Percentiles rank a stretch among this genome's conserved stretches.
phyloP scores from a whole-genome alignment of 345 rosid genomes.

The Salix koriyanagi region DNA sequence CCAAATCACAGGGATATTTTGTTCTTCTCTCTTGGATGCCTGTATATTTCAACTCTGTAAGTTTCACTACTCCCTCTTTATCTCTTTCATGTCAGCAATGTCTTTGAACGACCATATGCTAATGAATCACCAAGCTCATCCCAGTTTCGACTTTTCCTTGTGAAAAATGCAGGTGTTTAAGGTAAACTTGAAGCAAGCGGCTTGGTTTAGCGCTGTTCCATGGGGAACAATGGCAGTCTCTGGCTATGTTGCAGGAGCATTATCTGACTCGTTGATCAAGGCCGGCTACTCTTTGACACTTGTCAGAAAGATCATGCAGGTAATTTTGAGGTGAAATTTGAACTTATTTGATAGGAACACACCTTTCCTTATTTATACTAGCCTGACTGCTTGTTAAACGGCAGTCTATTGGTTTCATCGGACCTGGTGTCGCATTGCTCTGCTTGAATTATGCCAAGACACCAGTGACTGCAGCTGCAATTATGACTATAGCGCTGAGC shows the following conservation, averaged over 20 bases:
- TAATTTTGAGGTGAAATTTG: constrained; percentile 7
- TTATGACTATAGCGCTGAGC: constrained; percentile 72
- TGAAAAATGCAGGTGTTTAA: constrained; percentile 52
- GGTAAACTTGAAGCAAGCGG: constrained; percentile 91
- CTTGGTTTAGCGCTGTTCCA: constrained; percentile 97
- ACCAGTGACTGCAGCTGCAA: constrained; percentile 54
- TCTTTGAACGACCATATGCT: not conserved
- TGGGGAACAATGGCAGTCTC: constrained; percentile 92
- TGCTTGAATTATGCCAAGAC: constrained; percentile 73
- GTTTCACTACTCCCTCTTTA: not conserved
- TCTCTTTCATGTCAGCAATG: not conserved
- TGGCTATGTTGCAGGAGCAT: constrained; percentile 75
- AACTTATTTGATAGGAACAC: not conserved
- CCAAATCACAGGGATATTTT: constrained; percentile 72
- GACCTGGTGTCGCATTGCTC: constrained; percentile 78
- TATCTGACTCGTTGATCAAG: constrained; percentile 62
- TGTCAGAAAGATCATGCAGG: constrained; percentile 96
- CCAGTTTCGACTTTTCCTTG: too few relatives aligned
- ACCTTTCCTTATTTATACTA: not conserved
- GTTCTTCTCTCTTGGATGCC: constrained; percentile 99
- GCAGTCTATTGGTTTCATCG: constrained; percentile 85
- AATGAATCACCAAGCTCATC: not conserved
- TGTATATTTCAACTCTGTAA: constrained; percentile 81
- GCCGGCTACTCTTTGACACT: constrained; percentile 68
- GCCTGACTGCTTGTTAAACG: constrained; percentile 1